Percentiles rank a stretch among this genome's conserved stretches.
These are phyloP conservation scores for Amanita fuliginea DNA, from an alignment of 768 basidiomycete species.

Conservation along the genomic window DNA sequence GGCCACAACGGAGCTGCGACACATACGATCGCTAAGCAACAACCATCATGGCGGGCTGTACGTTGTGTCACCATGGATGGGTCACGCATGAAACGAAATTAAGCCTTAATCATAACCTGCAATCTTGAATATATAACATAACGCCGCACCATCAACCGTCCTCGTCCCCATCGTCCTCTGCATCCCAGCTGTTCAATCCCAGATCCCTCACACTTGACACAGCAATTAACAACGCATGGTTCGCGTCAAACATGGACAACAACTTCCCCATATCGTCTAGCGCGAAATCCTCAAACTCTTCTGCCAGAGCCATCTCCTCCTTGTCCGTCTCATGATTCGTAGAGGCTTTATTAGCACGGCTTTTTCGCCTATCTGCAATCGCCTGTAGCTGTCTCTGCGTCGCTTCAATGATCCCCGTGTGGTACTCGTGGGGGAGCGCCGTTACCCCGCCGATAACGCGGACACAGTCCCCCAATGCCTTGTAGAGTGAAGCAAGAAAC, in stretches of 20 bases:
- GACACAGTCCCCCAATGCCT: conserved; percentile 52
- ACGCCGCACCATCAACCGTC: conserved; percentile 8
- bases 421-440: conserved; percentile 42
- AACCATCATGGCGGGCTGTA: too few species aligned
- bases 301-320: conserved; percentile 61
- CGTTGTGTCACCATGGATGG: too few species aligned
- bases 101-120: too few species aligned
- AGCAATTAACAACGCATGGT: conserved; percentile 58
- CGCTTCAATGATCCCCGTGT: conserved; percentile 48
- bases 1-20: too few species aligned
- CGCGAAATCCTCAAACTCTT: conserved; percentile 79
- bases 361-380: conserved; percentile 58
- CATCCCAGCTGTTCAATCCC: conserved; percentile 41
- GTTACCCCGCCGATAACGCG: conserved; percentile 45
- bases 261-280: conserved; percentile 72
- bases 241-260: conserved; percentile 39
- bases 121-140: too few species aligned
- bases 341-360: conserved; percentile 29
- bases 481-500: conserved; percentile 70
- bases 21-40: too few species aligned
- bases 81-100: too few species aligned
- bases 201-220: conserved; percentile 64
- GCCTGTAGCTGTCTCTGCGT: conserved; percentile 60
- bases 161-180: conserved; percentile 30
- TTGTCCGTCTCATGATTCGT: conserved; percentile 29